Evolutionary conservation across 257 asterid genomes (phyloP).

Genomic region (Ajuga chamaepitys): DNA sequence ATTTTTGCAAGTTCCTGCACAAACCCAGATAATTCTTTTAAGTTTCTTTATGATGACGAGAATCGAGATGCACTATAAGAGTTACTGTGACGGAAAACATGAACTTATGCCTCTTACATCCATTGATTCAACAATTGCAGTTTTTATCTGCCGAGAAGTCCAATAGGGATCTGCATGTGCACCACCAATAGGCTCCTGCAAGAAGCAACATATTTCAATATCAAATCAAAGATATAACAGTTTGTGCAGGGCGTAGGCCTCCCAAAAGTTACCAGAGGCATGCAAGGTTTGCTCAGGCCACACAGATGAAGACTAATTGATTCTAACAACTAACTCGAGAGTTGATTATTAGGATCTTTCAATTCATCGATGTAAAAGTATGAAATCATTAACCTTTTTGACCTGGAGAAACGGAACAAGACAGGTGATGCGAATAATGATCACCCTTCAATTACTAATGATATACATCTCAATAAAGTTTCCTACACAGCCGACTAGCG

Average conservation of each 20-base stretch:
- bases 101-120: slow-evolving; percentile 49
- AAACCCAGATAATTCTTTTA: not conserved
- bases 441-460: too few species aligned
- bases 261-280: too few species aligned
- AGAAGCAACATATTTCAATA: not conserved
- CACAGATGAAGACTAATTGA: too few species aligned
- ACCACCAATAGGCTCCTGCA: slow-evolving; percentile 96
- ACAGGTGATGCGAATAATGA: not conserved
- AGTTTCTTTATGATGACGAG: slow-evolving; percentile 11
- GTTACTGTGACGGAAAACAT: not conserved
- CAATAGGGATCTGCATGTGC: slow-evolving; percentile 89
- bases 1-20: slow-evolving; percentile 67
- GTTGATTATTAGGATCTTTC: too few species aligned
- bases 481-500: not conserved
- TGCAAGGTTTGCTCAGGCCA: too few species aligned
- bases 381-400: not conserved
- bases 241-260: too few species aligned
- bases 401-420: not conserved
- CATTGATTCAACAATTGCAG: slow-evolving; percentile 74
- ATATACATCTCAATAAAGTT: not conserved
- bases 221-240: not conserved
- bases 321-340: too few species aligned
- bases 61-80: not conserved
- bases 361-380: not conserved
- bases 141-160: slow-evolving; percentile 91